Conservation (phyloP, 2,329 filamentous ascomycete genomes). For the Phoma sp. region DNA sequence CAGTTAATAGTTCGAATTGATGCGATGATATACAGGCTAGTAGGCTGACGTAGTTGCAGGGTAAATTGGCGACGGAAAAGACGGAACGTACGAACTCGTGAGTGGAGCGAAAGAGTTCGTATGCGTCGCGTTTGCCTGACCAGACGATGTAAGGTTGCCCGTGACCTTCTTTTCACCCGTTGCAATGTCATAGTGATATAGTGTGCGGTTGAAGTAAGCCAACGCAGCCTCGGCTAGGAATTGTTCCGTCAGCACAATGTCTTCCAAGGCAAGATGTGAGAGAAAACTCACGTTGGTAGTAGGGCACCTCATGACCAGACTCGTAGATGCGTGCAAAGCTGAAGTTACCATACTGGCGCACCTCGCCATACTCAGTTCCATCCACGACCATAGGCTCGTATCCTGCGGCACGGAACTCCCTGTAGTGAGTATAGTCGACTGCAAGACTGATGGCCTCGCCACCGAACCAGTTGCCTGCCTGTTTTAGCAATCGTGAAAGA, state of each 20-base stretch:
- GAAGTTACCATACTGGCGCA: conserved; percentile 76
- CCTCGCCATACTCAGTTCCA: conserved; percentile 67
- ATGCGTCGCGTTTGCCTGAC: conserved; percentile 49
- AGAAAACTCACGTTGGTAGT: conserved; percentile 46
- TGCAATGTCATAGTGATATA: conserved; percentile 48
- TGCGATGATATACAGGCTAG: too few species aligned
- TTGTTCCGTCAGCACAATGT: background rate
- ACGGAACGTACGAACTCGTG: conserved; percentile 23
- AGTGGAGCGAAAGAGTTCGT: conserved; percentile 49
- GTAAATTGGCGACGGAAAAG: conserved; percentile 24
- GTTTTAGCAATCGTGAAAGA: background rate
- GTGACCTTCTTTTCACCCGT: conserved; percentile 45
- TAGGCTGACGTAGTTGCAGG: conserved; percentile 18
- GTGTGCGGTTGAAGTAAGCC: conserved; percentile 48
- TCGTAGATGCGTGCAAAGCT: conserved; percentile 61
- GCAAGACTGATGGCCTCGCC: conserved; percentile 73
- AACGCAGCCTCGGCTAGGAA: conserved; percentile 38
- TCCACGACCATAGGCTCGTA: conserved; percentile 75
- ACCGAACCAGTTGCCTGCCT: conserved; percentile 58
- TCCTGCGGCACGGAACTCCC: conserved; percentile 68
- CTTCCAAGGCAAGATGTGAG: background rate
- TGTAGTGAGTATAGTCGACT: conserved; percentile 59
- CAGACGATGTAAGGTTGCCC: conserved; percentile 41
- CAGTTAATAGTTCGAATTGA: too few species aligned
- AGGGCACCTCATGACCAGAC: conserved; percentile 61